A percentile compares a stretch with the other conserved stretches of the same genome.
Evolutionary conservation across 169 alveolate genomes (phyloP).

Genomic region (Besnoitia besnoiti): DNA sequence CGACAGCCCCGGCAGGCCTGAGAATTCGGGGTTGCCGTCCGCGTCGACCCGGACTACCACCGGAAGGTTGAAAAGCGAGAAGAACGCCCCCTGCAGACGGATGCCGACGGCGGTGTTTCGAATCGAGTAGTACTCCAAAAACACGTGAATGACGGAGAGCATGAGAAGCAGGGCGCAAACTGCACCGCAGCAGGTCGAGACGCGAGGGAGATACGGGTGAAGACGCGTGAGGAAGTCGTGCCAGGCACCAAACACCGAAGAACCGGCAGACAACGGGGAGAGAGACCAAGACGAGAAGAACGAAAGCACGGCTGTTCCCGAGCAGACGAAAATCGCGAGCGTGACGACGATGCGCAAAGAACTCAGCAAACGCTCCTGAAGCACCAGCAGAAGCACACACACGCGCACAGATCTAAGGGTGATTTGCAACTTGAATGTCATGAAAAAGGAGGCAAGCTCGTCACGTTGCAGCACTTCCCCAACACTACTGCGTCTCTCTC

Average conservation of each 20-base stretch:
- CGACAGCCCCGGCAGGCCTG: not conserved
- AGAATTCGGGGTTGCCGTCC: not conserved
- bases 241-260: not conserved
- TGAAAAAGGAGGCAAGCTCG: no score
- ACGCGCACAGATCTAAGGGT: not conserved
- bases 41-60: not conserved
- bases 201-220: not conserved
- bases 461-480: no score
- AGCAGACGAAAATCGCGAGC: not conserved
- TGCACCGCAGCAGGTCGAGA: slow-evolving; percentile 25
- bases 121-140: slow-evolving; percentile 4
- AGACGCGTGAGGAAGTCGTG: not conserved
- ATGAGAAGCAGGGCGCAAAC: slow-evolving; percentile 16
- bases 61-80: slow-evolving; percentile 30
- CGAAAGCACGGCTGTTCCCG: not conserved
- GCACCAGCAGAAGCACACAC: not conserved
- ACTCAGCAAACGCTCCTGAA: slow-evolving; percentile 16
- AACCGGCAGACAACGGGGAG: not conserved
- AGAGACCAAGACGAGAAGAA: not conserved
- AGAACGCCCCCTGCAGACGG: slow-evolving; percentile 31
- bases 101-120: slow-evolving; percentile 2
- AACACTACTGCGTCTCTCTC: no score
- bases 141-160: not conserved
- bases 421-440: no score
- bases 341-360: not conserved